These are phyloP conservation scores for Paraglomus brasilianum DNA, from an alignment of 192 early-diverging fungal species.

Conservation along the genomic window DNA sequence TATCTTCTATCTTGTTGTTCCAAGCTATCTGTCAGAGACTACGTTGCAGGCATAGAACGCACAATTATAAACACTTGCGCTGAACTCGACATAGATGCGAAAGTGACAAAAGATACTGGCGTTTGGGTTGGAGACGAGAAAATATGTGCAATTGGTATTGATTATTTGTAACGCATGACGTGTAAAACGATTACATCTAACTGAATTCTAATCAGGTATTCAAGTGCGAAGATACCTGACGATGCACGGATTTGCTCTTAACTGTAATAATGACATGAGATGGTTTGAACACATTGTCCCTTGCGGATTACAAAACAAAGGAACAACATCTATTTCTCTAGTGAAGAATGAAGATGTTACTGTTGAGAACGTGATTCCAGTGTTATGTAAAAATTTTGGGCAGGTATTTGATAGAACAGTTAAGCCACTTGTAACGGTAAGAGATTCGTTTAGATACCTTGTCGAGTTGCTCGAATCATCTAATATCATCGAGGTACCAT, in stretches of 20 bases:
- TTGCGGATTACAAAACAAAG: constrained; percentile 80
- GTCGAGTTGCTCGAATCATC: too few species aligned
- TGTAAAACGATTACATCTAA: background rate
- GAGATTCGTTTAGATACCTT: background rate
- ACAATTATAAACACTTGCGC: constrained; percentile 73
- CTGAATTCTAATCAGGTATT: constrained; percentile 54
- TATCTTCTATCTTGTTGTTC: background rate
- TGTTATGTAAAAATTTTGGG: constrained; percentile 47
- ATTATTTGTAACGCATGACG: background rate
- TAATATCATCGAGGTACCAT: too few species aligned
- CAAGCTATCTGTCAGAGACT: constrained; percentile 68
- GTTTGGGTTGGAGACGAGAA: constrained; percentile 90
- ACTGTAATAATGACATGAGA: constrained; percentile 83
- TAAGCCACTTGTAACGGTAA: constrained; percentile 33
- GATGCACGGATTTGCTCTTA: constrained; percentile 92
- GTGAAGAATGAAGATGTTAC: constrained; percentile 32
- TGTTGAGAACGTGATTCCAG: constrained; percentile 56
- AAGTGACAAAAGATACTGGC: constrained; percentile 75
- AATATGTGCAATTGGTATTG: constrained; percentile 86
- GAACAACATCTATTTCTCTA: constrained; percentile 68
- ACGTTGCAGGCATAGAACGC: constrained; percentile 77
- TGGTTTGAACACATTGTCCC: constrained; percentile 92
- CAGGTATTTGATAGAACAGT: constrained; percentile 46
- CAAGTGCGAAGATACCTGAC: constrained; percentile 87
- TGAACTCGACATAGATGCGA: constrained; percentile 62